Conservation (phyloP, 768 basidiomycete genomes). For the Amanita exitialis region DNA sequence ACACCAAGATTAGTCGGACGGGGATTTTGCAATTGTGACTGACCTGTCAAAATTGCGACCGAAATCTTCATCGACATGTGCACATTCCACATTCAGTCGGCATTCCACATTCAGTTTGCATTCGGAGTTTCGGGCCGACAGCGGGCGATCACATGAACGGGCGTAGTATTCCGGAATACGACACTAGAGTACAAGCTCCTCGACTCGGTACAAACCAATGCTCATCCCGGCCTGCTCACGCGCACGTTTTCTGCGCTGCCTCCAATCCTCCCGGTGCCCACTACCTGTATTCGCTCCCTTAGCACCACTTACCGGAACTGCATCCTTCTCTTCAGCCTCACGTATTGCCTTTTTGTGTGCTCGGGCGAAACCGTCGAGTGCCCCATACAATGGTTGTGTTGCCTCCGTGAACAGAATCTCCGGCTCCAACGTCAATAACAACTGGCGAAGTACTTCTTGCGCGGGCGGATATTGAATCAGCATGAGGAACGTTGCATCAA, state of each 20-base stretch:
- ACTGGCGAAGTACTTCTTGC: slow-evolving; percentile 37
- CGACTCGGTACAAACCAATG: slow-evolving; percentile 62
- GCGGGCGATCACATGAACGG: background rate
- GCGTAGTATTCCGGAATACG: background rate
- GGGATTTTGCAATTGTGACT: background rate
- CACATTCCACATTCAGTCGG: background rate
- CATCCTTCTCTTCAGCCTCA: slow-evolving; percentile 22
- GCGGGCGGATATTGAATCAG: slow-evolving; percentile 57
- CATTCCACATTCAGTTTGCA: background rate
- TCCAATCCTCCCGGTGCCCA: slow-evolving; percentile 33
- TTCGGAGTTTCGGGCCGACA: background rate
- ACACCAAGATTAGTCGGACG: background rate
- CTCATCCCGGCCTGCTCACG: slow-evolving; percentile 41
- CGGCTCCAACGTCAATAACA: slow-evolving; percentile 42
- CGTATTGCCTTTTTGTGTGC: slow-evolving; percentile 39
- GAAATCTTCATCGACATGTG: slow-evolving; percentile 4
- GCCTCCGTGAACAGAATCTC: slow-evolving; percentile 41
- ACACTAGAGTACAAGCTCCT: slow-evolving; percentile 49
- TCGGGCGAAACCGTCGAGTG: slow-evolving; percentile 51
- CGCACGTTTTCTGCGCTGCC: slow-evolving; percentile 40
- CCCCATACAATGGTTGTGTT: slow-evolving; percentile 46
- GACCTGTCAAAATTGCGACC: slow-evolving; percentile 14
- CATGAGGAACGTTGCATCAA: slow-evolving; percentile 64
- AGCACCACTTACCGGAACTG: slow-evolving; percentile 15
- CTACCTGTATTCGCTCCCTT: slow-evolving; percentile 22